Conservation (phyloP, 768 basidiomycete genomes). For the Trametes gibbosa region DNA sequence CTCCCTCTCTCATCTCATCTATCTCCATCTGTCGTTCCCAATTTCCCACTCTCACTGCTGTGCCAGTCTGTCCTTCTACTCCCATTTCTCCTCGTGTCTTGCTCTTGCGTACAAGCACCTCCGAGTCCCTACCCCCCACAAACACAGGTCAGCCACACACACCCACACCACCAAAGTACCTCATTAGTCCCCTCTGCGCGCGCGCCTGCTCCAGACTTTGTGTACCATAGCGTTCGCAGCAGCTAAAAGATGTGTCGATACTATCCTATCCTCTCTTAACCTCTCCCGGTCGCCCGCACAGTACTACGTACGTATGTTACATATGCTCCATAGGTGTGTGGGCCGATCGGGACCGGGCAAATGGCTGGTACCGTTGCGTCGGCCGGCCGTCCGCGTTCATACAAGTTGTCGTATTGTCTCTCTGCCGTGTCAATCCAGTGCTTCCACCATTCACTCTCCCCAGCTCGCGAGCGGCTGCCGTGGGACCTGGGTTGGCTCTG, state of each 20-base stretch:
- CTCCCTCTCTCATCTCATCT: conserved; percentile 4
- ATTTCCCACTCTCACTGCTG: conserved; percentile 14
- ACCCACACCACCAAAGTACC: background rate
- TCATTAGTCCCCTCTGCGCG: conserved; percentile 13
- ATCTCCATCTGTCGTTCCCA: conserved; percentile 10
- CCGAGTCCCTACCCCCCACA: background rate
- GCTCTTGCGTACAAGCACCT: background rate
- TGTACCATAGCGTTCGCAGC: conserved; percentile 19
- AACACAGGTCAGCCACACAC: no score
- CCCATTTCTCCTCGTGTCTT: background rate
- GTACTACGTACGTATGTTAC: no score
- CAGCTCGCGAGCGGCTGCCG: no score
- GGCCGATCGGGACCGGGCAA: conserved; percentile 13
- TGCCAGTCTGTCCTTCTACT: conserved; percentile 17
- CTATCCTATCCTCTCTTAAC: conserved; percentile 21
- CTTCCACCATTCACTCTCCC: background rate
- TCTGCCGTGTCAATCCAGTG: conserved; percentile 5
- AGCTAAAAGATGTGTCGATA: conserved; percentile 23
- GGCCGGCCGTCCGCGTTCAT: conserved; percentile 18
- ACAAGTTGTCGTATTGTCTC: conserved; percentile 15
- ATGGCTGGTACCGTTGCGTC: no score
- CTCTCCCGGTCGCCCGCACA: background rate
- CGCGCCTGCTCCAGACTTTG: conserved; percentile 11
- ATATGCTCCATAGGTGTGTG: conserved; percentile 1
- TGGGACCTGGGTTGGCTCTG: no score